Evolutionary conservation across 495 filamentous ascomycete genomes (phyloP).

Genomic region (Podospora sp.): DNA sequence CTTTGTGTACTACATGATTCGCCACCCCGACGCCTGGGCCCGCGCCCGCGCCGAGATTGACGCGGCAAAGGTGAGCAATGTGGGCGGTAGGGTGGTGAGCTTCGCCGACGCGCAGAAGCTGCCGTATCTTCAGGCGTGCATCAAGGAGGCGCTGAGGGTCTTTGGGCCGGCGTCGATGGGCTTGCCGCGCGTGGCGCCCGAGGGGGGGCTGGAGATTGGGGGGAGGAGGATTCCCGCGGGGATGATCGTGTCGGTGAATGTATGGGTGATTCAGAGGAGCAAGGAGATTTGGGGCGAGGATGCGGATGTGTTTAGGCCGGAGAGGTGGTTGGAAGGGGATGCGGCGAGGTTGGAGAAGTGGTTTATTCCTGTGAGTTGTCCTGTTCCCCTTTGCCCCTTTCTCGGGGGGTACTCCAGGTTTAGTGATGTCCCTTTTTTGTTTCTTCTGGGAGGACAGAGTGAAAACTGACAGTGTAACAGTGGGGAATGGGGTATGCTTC

Average conservation of each 20-base stretch:
- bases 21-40: slow-evolving; percentile 37
- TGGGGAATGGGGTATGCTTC: slow-evolving; percentile 49
- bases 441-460: not conserved
- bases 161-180: slow-evolving; percentile 53
- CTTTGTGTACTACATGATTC: slow-evolving; percentile 38
- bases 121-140: slow-evolving; percentile 49
- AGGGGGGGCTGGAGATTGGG: slow-evolving; percentile 46
- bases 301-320: slow-evolving; percentile 42
- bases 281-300: slow-evolving; percentile 38
- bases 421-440: not conserved
- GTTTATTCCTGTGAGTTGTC: slow-evolving; percentile 28
- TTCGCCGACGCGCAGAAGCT: slow-evolving; percentile 52
- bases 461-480: slow-evolving; percentile 13
- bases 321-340: slow-evolving; percentile 44
- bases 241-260: slow-evolving; percentile 47
- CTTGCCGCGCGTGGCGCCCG: slow-evolving; percentile 52
- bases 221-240: slow-evolving; percentile 26
- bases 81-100: slow-evolving; percentile 37
- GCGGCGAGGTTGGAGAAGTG: slow-evolving; percentile 35
- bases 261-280: slow-evolving; percentile 48
- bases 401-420: too few relatives aligned
- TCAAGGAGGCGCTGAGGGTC: slow-evolving; percentile 63
- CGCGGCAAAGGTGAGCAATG: slow-evolving; percentile 27
- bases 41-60: slow-evolving; percentile 43
- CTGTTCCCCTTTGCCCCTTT: too few relatives aligned